Evolutionary conservation across 2,329 filamentous ascomycete genomes (phyloP).

Genomic region (Penicillium crustosum): DNA sequence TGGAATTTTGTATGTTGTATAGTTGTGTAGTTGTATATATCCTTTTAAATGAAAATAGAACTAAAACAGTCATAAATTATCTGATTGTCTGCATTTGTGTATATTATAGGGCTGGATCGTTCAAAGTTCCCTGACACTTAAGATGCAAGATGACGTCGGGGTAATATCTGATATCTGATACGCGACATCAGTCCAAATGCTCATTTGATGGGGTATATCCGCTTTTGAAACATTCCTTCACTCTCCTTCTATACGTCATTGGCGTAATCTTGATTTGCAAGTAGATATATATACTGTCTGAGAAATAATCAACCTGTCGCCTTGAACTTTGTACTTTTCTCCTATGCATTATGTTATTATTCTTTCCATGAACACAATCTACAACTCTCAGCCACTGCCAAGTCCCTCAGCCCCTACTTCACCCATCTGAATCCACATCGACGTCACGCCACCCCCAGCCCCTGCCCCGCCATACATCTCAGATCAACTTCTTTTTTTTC

Average conservation of each 20-base stretch:
- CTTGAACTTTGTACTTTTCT: background rate
- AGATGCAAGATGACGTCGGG: constrained; percentile 20
- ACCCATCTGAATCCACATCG: constrained; percentile 21
- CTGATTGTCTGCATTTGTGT: background rate
- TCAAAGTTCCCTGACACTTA: background rate
- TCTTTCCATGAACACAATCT: background rate
- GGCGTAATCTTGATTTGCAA: background rate
- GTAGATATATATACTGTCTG: constrained; percentile 5
- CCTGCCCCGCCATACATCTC: constrained; percentile 17
- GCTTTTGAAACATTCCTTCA: background rate
- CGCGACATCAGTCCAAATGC: background rate
- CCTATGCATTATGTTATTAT: background rate
- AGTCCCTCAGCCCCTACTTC: constrained; percentile 6
- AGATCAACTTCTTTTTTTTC: constrained; percentile 10
- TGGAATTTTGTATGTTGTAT: background rate
- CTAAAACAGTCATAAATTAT: background rate
- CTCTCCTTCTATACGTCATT: constrained; percentile 1
- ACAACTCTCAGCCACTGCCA: constrained; percentile 10
- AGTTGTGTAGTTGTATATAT: background rate
- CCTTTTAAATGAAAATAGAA: background rate
- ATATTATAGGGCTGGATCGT: constrained; percentile 1
- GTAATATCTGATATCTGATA: background rate
- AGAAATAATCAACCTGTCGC: background rate
- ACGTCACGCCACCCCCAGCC: constrained; percentile 29
- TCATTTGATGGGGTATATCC: constrained; percentile 11